Percentiles rank a stretch among this genome's conserved stretches.
These are phyloP conservation scores for Alopecurus myosuroides DNA, from an alignment of 176 grass and related monocot genomes.

Conservation along the genomic window DNA sequence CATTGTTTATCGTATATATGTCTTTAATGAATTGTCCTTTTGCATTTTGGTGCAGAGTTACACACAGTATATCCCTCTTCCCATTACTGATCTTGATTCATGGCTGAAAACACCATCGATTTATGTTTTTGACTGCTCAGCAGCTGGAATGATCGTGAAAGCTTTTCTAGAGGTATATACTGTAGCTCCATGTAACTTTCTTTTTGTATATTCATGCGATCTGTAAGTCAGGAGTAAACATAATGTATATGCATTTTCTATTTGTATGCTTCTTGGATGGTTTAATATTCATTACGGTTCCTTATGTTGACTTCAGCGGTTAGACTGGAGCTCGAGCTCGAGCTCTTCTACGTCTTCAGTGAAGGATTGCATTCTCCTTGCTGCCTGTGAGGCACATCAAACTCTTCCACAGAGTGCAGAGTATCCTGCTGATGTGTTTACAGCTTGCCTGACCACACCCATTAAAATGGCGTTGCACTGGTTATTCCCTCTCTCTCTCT, in stretches of 20 bases:
- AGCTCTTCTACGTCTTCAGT: slow-evolving; percentile 55
- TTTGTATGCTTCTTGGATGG: slow-evolving; percentile 9
- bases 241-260: background rate
- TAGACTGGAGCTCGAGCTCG: slow-evolving; percentile 64
- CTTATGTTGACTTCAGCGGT: slow-evolving; percentile 42
- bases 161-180: slow-evolving; percentile 77
- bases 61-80: slow-evolving; percentile 96
- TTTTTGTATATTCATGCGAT: background rate
- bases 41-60: slow-evolving; percentile 64
- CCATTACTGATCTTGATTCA: slow-evolving; percentile 88
- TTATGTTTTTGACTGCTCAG: slow-evolving; percentile 98
- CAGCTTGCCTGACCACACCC: slow-evolving; percentile 88
- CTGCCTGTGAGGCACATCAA: slow-evolving; percentile 89
- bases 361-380: slow-evolving; percentile 97
- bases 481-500: slow-evolving; percentile 19
- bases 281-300: slow-evolving; percentile 7
- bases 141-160: slow-evolving; percentile 78
- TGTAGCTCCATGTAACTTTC: slow-evolving; percentile 10
- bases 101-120: slow-evolving; percentile 97
- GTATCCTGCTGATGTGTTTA: slow-evolving; percentile 97
- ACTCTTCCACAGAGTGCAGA: slow-evolving; percentile 93
- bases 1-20: background rate
- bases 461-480: slow-evolving; percentile 99
- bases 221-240: background rate
- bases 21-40: slow-evolving; percentile 1